phyloP scores from a whole-genome alignment of 179 eudicot species.

The Spinacia oleracea region DNA sequence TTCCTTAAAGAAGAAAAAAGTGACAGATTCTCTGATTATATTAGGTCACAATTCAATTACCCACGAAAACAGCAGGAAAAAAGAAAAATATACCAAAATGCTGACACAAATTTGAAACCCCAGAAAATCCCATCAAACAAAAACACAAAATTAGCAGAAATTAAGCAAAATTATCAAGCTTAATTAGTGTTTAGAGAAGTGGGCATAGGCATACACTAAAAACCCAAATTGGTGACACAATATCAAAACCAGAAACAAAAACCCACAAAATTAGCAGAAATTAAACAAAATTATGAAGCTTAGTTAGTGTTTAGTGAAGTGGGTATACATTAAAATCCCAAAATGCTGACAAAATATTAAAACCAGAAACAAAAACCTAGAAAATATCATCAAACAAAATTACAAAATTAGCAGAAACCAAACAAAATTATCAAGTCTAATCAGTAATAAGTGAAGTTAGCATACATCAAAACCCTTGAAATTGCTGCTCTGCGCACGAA shows the following conservation, averaged over 20 bases:
- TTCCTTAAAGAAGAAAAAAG: slow-evolving; percentile 26
- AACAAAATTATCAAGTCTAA: slow-evolving; percentile 8
- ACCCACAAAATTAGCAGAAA: background rate
- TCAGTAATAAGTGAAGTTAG: slow-evolving; percentile 15
- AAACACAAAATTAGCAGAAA: slow-evolving; percentile 5
- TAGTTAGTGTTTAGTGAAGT: background rate
- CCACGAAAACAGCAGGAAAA: background rate
- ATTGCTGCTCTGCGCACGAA: background rate
- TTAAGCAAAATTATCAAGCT: slow-evolving; percentile 9
- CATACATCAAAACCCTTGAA: slow-evolving; percentile 26
- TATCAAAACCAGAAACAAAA: too few relatives aligned
- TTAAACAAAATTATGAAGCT: background rate
- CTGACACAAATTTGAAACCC: slow-evolving; percentile 15
- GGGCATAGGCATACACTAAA: slow-evolving; percentile 16
- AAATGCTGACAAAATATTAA: slow-evolving; percentile 8
- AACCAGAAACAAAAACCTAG: slow-evolving; percentile 8
- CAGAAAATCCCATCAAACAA: slow-evolving; percentile 6
- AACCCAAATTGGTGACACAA: too few relatives aligned
- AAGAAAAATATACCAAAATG: background rate
- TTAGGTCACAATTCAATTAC: slow-evolving; percentile 26
- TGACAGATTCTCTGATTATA: slow-evolving; percentile 30
- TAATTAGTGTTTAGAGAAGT: background rate
- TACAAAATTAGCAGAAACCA: background rate
- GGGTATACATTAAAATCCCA: background rate
- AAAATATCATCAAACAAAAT: background rate